phyloP scores from a whole-genome alignment of 345 rosid species.

The Hirschfeldia incana region DNA sequence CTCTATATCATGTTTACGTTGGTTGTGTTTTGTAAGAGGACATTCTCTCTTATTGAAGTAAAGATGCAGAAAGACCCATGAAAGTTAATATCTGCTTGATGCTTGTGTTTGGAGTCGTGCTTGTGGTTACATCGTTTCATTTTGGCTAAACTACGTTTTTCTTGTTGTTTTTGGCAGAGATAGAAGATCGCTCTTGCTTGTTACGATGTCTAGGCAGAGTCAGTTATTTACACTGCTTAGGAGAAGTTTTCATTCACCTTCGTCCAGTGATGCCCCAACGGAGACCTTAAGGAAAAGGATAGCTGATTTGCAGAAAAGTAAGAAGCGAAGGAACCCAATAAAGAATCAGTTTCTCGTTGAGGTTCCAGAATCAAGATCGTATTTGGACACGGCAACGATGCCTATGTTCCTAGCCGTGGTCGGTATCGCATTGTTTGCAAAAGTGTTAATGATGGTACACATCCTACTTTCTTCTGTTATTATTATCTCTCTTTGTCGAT shows the following conservation, averaged over 20 bases:
- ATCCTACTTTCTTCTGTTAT: not conserved
- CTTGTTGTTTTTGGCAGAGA: not conserved
- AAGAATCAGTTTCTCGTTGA: constrained; percentile 69
- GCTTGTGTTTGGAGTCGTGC: too few relatives aligned
- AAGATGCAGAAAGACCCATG: too few relatives aligned
- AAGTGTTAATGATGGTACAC: constrained; percentile 83
- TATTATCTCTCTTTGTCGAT: not conserved
- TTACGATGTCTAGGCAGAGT: constrained; percentile 46
- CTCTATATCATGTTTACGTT: not conserved
- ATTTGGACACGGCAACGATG: constrained; percentile 73
- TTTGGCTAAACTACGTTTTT: not conserved
- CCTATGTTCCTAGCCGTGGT: constrained; percentile 71
- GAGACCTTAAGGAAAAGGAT: constrained; percentile 62
- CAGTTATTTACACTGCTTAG: constrained; percentile 32
- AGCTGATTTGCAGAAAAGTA: constrained; percentile 51
- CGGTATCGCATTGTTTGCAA: constrained; percentile 68
- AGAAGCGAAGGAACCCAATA: constrained; percentile 48
- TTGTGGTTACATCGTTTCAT: not conserved
- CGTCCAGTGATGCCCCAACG: constrained; percentile 48
- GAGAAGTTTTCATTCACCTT: constrained; percentile 47
- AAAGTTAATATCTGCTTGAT: too few relatives aligned
- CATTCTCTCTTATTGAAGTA: too few relatives aligned
- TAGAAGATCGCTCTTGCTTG: constrained; percentile 22
- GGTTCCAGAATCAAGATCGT: constrained; percentile 68
- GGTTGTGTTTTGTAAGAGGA: too few relatives aligned